phyloP scores from a whole-genome alignment of 768 basidiomycete species.

The Macrolepiota albuminosa region DNA sequence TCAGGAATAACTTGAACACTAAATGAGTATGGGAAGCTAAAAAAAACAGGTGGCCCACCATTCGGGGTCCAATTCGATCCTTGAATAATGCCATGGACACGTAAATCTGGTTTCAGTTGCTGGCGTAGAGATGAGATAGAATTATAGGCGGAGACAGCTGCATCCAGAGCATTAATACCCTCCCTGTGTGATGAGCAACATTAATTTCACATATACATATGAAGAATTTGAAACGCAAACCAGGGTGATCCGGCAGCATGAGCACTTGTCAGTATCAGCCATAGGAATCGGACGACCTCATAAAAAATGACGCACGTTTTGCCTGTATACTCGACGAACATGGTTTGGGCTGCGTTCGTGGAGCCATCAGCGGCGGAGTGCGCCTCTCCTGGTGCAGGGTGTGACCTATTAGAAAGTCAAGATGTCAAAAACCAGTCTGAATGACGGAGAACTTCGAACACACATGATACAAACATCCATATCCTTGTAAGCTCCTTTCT shows the following conservation, averaged over 20 bases:
- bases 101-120: slow-evolving; percentile 78
- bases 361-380: slow-evolving; percentile 47
- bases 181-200: slow-evolving; percentile 41
- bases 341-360: slow-evolving; percentile 58
- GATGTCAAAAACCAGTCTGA: not conserved
- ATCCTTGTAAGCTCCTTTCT: slow-evolving; percentile 71
- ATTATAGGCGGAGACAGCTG: slow-evolving; percentile 81
- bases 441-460: slow-evolving; percentile 3
- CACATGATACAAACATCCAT: slow-evolving; percentile 84
- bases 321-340: slow-evolving; percentile 71
- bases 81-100: slow-evolving; percentile 73
- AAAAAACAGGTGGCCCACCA: slow-evolving; percentile 35
- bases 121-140: slow-evolving; percentile 78
- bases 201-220: not conserved
- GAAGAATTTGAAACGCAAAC: slow-evolving; percentile 21
- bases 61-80: slow-evolving; percentile 69
- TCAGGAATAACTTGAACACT: slow-evolving; percentile 69
- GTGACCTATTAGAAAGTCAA: slow-evolving; percentile 48
- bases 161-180: slow-evolving; percentile 83
- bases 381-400: slow-evolving; percentile 55
- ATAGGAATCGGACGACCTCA: slow-evolving; percentile 4
- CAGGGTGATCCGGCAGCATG: slow-evolving; percentile 82
- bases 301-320: slow-evolving; percentile 46
- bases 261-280: slow-evolving; percentile 39
- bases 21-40: not conserved